phyloP scores from a whole-genome alignment of 2,329 filamentous ascomycete genomes.

The Dichotomopilus funicola region DNA sequence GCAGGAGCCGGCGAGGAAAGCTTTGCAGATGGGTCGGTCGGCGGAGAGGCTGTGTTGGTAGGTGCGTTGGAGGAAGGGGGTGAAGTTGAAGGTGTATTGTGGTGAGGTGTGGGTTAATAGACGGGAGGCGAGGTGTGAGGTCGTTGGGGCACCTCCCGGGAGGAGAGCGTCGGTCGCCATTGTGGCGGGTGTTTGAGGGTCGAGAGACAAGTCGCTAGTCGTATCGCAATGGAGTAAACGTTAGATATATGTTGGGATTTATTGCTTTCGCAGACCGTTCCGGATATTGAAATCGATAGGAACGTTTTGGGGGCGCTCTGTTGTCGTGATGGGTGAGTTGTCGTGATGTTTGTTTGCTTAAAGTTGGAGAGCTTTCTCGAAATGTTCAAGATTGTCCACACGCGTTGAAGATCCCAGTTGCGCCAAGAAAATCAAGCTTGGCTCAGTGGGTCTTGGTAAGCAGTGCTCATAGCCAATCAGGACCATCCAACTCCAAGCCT shows the following conservation, averaged over 20 bases:
- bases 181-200: slow-evolving; percentile 15
- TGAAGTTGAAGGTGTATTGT: slow-evolving; percentile 71
- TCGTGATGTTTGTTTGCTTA: too few species aligned
- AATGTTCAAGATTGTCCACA: too few species aligned
- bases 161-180: slow-evolving; percentile 18
- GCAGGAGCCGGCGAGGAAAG: slow-evolving; percentile 80
- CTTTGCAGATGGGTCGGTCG: slow-evolving; percentile 74
- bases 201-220: not conserved
- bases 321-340: too few species aligned
- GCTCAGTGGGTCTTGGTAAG: slow-evolving; percentile 17
- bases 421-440: not conserved
- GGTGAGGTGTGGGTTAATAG: slow-evolving; percentile 53
- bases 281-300: too few species aligned
- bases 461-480: not conserved
- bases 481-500: slow-evolving; percentile 1
- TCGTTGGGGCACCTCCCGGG: not conserved
- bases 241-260: too few species aligned
- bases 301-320: too few species aligned
- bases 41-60: slow-evolving; percentile 79
- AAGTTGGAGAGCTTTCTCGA: too few species aligned
- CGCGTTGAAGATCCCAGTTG: slow-evolving; percentile 11
- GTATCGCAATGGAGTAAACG: too few species aligned
- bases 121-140: slow-evolving; percentile 30
- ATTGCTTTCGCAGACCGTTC: too few species aligned
- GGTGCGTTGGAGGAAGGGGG: slow-evolving; percentile 73